phyloP scores from a whole-genome alignment of 768 basidiomycete genomes.

The Tephrocybe sp. region DNA sequence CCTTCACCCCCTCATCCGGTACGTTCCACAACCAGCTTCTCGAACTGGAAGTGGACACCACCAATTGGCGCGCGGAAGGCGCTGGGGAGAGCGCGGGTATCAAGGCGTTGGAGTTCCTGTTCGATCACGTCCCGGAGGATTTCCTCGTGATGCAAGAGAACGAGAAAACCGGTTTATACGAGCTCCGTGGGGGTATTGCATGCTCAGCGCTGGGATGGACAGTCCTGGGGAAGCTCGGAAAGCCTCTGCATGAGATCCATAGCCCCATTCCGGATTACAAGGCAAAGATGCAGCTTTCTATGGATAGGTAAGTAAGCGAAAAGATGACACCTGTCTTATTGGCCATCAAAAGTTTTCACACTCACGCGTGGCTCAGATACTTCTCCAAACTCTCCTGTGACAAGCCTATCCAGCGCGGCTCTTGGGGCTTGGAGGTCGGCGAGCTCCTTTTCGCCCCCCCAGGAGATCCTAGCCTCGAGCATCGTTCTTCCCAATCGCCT shows the following conservation, averaged over 20 bases:
- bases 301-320: conserved; percentile 46
- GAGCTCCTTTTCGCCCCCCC: conserved; percentile 47
- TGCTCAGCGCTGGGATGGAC: conserved; percentile 55
- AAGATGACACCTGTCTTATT: too few species aligned
- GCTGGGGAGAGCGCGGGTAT: not conserved
- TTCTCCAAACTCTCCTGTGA: conserved; percentile 47
- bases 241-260: conserved; percentile 45
- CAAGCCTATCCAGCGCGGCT: conserved; percentile 53
- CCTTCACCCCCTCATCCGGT: conserved; percentile 31
- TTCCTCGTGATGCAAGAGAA: conserved; percentile 46
- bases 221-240: conserved; percentile 46
- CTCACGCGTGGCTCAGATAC: conserved; percentile 27
- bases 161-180: conserved; percentile 41
- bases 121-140: conserved; percentile 57
- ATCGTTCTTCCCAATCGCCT: conserved; percentile 32
- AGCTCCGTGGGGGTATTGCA: conserved; percentile 42
- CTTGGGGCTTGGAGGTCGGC: conserved; percentile 51
- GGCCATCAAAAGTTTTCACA: too few species aligned
- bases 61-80: not conserved
- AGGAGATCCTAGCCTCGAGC: conserved; percentile 34
- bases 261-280: conserved; percentile 49
- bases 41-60: conserved; percentile 5
- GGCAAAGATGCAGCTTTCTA: conserved; percentile 47
- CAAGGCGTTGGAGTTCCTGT: conserved; percentile 33
- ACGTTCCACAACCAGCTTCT: conserved; percentile 47